These are phyloP conservation scores for Talaromyces proteolyticus DNA, from an alignment of 495 filamentous ascomycete genomes.

Conservation along the genomic window DNA sequence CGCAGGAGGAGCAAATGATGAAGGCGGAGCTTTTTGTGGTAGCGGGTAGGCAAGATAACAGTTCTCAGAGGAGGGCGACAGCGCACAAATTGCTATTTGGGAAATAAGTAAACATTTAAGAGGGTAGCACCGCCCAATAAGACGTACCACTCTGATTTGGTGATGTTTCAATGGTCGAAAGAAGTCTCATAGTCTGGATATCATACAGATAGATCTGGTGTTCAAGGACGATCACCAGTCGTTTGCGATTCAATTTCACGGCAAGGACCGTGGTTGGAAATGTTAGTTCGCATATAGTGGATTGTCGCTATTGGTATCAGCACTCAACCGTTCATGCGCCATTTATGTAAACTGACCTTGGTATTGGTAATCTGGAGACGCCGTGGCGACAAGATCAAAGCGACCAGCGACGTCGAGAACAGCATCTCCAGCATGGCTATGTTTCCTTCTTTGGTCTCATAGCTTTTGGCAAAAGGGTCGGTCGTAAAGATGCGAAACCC, in stretches of 20 bases:
- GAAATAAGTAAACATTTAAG: not conserved
- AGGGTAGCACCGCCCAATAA: not conserved
- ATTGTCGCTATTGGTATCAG: constrained; percentile 58
- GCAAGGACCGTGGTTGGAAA: constrained; percentile 92
- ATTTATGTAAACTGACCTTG: constrained; percentile 67
- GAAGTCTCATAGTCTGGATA: constrained; percentile 93
- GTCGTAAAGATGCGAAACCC: constrained; percentile 96
- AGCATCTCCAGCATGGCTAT: constrained; percentile 97
- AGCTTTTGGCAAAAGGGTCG: constrained; percentile 90
- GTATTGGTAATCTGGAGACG: constrained; percentile 94
- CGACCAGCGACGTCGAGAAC: constrained; percentile 97
- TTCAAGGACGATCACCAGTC: constrained; percentile 87
- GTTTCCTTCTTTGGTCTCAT: constrained; percentile 87
- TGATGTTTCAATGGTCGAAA: constrained; percentile 86
- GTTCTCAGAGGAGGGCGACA: constrained; percentile 91
- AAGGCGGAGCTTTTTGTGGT: constrained; percentile 67
- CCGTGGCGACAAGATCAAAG: constrained; percentile 81
- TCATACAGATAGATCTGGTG: constrained; percentile 97
- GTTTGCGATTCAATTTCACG: constrained; percentile 87
- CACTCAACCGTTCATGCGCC: not conserved
- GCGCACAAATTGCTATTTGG: constrained; percentile 71
- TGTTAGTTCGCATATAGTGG: constrained; percentile 97
- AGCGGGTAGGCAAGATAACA: constrained; percentile 93
- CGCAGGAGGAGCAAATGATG: constrained; percentile 61
- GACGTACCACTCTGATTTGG: constrained; percentile 74